Conservation (phyloP, 2,329 filamentous ascomycete genomes). For the Colletotrichum costaricense region DNA sequence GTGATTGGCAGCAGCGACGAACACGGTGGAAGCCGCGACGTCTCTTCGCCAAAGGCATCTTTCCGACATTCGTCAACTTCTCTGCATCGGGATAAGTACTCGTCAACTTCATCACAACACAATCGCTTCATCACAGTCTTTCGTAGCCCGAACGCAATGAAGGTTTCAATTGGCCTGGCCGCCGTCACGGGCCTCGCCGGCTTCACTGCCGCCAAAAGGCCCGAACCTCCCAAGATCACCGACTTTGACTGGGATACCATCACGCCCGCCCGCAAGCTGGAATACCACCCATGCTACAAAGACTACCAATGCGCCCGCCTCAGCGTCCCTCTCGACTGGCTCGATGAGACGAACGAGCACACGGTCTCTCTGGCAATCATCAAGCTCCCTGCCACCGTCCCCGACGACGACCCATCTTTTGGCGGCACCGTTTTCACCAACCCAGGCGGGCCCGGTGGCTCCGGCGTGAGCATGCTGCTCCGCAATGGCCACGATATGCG, state of each 20-base stretch:
- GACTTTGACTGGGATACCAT: constrained; percentile 51
- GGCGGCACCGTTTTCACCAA: constrained; percentile 57
- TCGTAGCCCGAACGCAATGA: neutral
- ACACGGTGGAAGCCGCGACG: neutral
- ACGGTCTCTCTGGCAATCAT: constrained; percentile 54
- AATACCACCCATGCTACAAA: constrained; percentile 54
- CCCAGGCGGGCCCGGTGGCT: constrained; percentile 58
- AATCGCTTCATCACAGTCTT: neutral
- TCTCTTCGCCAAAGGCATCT: neutral
- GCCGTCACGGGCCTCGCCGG: constrained; percentile 3
- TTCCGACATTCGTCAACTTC: neutral
- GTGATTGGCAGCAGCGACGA: neutral
- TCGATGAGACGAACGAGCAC: constrained; percentile 38
- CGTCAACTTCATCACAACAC: neutral
- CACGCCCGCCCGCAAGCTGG: constrained; percentile 47
- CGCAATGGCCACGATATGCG: constrained; percentile 38
- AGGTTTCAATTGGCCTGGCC: neutral
- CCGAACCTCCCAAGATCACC: neutral
- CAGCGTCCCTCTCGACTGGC: constrained; percentile 56
- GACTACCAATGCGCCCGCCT: constrained; percentile 54
- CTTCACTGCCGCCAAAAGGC: neutral
- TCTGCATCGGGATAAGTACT: neutral
- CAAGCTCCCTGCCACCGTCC: constrained; percentile 52
- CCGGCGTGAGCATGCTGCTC: constrained; percentile 48
- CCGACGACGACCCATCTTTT: constrained; percentile 49